Evolutionary conservation across 2,329 filamentous ascomycete genomes (phyloP).

Genomic region (Xylariaceae sp.): DNA sequence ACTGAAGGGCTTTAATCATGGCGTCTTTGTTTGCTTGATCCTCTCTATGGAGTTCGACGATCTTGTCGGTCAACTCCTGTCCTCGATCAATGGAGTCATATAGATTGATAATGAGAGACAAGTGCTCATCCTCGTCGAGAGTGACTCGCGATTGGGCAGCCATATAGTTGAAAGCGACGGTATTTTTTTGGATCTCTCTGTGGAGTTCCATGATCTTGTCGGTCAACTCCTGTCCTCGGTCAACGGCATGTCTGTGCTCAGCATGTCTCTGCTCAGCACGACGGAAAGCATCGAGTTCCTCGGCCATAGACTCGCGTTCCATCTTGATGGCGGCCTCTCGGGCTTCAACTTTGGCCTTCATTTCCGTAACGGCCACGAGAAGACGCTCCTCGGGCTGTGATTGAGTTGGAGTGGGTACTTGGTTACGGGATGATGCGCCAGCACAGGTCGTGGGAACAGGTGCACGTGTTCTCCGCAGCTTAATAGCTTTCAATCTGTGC

Average conservation of each 20-base stretch:
- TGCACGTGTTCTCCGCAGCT: too few relatives aligned
- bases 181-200: not conserved
- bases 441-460: too few relatives aligned
- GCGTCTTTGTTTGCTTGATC: not conserved
- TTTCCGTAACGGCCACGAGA: too few relatives aligned
- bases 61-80: not conserved
- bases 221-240: not conserved
- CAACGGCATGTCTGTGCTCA: not conserved
- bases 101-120: not conserved
- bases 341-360: not conserved
- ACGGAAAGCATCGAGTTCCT: not conserved
- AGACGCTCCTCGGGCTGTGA: too few relatives aligned
- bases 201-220: not conserved
- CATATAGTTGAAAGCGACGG: not conserved
- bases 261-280: not conserved
- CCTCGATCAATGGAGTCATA: not conserved
- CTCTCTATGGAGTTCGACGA: not conserved
- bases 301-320: too few relatives aligned
- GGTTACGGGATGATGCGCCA: too few relatives aligned
- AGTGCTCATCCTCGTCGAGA: not conserved
- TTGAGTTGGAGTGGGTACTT: too few relatives aligned
- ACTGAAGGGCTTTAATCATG: not conserved
- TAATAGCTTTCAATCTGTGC: not conserved
- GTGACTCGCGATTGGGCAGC: not conserved
- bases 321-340: too few relatives aligned